These are phyloP conservation scores for Saturnispora halmiae DNA, from an alignment of 805 yeast genomes.

Conservation along the genomic window DNA sequence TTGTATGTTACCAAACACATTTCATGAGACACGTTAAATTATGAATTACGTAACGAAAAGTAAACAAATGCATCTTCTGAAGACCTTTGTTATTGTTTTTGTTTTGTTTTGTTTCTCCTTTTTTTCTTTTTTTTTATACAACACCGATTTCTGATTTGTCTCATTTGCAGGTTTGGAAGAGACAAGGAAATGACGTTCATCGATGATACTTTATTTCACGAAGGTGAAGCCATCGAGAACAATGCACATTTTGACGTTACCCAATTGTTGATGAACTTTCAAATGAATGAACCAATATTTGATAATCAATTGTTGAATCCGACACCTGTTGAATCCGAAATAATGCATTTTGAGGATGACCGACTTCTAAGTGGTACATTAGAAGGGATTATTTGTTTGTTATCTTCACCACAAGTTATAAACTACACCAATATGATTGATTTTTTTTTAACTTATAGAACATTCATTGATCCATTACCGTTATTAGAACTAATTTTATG, in stretches of 20 bases:
- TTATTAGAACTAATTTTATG: constrained; percentile 54
- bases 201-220: constrained; percentile 5
- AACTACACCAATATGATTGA: constrained; percentile 77
- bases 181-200: constrained; percentile 4
- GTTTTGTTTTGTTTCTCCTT: neutral
- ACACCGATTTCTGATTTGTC: constrained; percentile 1
- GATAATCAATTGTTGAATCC: constrained; percentile 28
- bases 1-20: too few species aligned
- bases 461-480: constrained; percentile 50
- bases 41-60: constrained; percentile 1
- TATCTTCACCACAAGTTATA: constrained; percentile 64
- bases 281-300: constrained; percentile 28
- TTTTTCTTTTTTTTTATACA: neutral
- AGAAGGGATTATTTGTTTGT: constrained; percentile 42
- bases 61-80: constrained; percentile 6
- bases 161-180: too few species aligned
- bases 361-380: constrained; percentile 23
- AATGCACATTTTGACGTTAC: constrained; percentile 9
- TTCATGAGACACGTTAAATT: neutral
- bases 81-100: neutral
- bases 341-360: constrained; percentile 20
- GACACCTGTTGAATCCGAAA: constrained; percentile 26
- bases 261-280: constrained; percentile 23
- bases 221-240: neutral
- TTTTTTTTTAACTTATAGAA: constrained; percentile 76